Evolutionary conservation across 225 moss, liverwort and hornwort species (phyloP), one percentile per base, ranked within the genome.

Genomic region (Straminergon stramineum): DNA sequence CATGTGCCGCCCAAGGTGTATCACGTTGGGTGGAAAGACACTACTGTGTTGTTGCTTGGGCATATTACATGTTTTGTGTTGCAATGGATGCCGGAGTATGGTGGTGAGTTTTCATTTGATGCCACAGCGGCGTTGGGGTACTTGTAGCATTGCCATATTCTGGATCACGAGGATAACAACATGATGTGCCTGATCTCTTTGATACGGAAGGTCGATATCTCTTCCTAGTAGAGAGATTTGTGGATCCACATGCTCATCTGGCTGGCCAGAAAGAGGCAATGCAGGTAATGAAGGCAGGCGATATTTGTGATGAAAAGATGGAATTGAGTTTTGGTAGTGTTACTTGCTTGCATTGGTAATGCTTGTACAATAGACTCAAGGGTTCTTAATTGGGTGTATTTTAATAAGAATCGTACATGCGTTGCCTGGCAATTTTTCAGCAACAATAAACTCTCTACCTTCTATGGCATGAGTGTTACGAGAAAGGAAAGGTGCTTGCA

Each of bases 141-240:
- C 70, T 79, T 90, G 75, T 94, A 91, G 93, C 94, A 94, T 85
- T 94, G 94, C 74, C 94, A 94, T 41, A 91, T 94, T 41, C 86
- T 94, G 7, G 96, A 96, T 60, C 95, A 96, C 82, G 96, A 95
- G 87, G 96, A 96, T 35, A 96, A 96, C 55, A 94, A 94, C 82
- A 96, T 96, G 96, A 95, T 94, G 94, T 93, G 96, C 2, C 96
- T 94, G 65, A 92, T 93, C 57, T 69, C 77, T 14, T 68, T 93
- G 87, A 27, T 76, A 41, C 77, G 63, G 35, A 32, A 34, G 74
- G 16, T 84, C 28, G 55, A 37, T 2, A 84, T 84, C 68, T 84
- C 58, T 60, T 79, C 70, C 69, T n/a, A 61, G 32, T 79, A 85
- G 65, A 31, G 23, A 63, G 34, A 51, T 15, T 1, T 4, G 48